These are phyloP conservation scores for Alternaria metachromatica DNA, from an alignment of 2,329 filamentous ascomycete genomes.

Conservation along the genomic window DNA sequence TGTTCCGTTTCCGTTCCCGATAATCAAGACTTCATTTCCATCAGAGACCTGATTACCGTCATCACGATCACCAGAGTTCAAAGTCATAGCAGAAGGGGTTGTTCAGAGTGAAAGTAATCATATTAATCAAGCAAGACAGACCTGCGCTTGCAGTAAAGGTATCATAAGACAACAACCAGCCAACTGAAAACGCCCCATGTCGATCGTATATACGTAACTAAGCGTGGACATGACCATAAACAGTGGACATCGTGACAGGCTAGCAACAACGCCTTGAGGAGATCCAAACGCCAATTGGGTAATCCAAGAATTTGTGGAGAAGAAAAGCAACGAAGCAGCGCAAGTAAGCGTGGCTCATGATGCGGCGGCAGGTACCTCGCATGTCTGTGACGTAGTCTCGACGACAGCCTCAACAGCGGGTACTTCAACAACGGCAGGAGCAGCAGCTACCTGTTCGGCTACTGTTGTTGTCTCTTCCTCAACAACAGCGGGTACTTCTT, in stretches of 20 bases:
- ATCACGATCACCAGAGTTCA: not conserved
- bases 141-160: not conserved
- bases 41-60: too few species aligned
- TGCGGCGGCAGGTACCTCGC: not conserved
- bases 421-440: not conserved
- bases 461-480: not conserved
- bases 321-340: not conserved
- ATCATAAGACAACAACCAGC: not conserved
- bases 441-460: not conserved
- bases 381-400: not conserved
- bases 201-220: not conserved
- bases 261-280: not conserved
- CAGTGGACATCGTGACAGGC: not conserved
- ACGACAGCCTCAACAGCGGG: not conserved
- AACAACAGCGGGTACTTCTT: not conserved
- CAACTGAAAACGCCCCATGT: not conserved
- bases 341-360: not conserved
- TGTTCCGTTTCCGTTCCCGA: not conserved
- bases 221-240: not conserved
- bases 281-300: not conserved
- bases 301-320: not conserved
- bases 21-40: too few species aligned
- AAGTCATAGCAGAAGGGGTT: not conserved
- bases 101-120: not conserved
- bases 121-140: not conserved